These are phyloP conservation scores for Cyclotella atomus DNA, from an alignment of 108 stramenopile species.

Conservation along the genomic window DNA sequence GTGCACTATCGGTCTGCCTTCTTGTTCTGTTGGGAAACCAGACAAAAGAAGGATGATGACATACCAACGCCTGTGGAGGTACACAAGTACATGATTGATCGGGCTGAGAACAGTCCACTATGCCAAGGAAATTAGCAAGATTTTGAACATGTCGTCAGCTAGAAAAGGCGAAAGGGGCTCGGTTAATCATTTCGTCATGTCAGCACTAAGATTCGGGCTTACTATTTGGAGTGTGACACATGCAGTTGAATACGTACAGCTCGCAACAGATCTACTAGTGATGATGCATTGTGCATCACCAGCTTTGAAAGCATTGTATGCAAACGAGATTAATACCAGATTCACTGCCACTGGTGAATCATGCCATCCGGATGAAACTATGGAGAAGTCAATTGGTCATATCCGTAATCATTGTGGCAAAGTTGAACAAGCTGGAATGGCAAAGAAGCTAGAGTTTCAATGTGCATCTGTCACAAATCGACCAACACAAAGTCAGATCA, in stretches of 20 bases:
- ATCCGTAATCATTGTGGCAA: not conserved
- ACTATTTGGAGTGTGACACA: constrained; percentile 1
- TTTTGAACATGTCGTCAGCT: constrained; percentile 8
- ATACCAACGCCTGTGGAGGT: constrained; percentile 10
- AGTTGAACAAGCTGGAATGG: not conserved
- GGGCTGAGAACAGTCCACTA: not conserved
- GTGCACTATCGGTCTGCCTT: constrained; percentile 17
- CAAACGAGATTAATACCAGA: not conserved
- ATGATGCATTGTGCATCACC: constrained; percentile 14
- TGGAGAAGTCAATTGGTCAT: constrained; percentile 14
- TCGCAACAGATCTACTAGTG: constrained; percentile 3
- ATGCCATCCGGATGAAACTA: not conserved
- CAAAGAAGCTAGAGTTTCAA: not conserved
- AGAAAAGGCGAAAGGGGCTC: constrained; percentile 7
- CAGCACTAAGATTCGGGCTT: not conserved
- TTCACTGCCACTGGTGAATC: constrained; percentile 10
- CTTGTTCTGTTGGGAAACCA: constrained; percentile 8
- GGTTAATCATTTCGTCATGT: constrained; percentile 7
- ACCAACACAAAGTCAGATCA: not conserved
- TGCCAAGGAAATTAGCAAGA: constrained; percentile 3
- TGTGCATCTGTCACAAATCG: not conserved
- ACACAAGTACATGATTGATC: constrained; percentile 10
- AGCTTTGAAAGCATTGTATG: constrained; percentile 4
- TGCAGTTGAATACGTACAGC: constrained; percentile 1
- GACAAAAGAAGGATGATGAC: not conserved